A percentile compares a stretch with the other conserved stretches of the same genome.
Conservation (phyloP, 441 rosid genomes). For the Omphalea diandra region DNA sequence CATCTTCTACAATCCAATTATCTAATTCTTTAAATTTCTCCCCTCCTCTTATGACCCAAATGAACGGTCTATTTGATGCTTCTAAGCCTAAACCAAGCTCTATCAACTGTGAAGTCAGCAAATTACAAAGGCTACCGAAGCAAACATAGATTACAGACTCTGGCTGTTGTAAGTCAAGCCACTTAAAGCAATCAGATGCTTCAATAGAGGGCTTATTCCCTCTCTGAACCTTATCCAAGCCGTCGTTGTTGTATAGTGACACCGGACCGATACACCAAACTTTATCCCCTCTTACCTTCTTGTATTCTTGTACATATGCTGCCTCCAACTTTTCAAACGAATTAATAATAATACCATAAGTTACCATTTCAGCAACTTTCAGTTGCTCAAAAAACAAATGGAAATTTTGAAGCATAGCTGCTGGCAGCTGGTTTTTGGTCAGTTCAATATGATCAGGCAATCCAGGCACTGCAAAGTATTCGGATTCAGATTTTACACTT, state of each 20-base stretch:
- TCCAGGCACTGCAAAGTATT: constrained; percentile 27
- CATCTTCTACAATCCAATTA: constrained; percentile 38
- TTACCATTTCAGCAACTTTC: constrained; percentile 6
- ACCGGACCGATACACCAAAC: constrained; percentile 46
- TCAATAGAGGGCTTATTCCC: constrained; percentile 25
- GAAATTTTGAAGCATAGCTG: background rate
- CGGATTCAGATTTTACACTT: constrained; percentile 8
- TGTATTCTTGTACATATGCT: constrained; percentile 24
- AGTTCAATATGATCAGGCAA: constrained; percentile 25
- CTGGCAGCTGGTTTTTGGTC: constrained; percentile 16
- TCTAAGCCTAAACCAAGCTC: constrained; percentile 44
- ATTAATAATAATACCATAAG: constrained; percentile 35
- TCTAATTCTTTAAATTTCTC: constrained; percentile 27
- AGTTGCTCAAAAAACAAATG: background rate
- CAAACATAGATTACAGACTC: constrained; percentile 42
- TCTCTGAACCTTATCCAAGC: constrained; percentile 32
- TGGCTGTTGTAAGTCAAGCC: constrained; percentile 33
- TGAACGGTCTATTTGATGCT: constrained; percentile 33
- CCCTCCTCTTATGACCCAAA: constrained; percentile 49
- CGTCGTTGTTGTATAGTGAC: constrained; percentile 31
- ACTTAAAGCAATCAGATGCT: constrained; percentile 22
- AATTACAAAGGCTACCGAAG: constrained; percentile 36
- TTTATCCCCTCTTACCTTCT: constrained; percentile 18
- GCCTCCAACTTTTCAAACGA: constrained; percentile 41
- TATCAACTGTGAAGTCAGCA: constrained; percentile 27